phyloP scores from a whole-genome alignment of 108 stramenopile genomes.

The Discostella pseudostelligera region DNA sequence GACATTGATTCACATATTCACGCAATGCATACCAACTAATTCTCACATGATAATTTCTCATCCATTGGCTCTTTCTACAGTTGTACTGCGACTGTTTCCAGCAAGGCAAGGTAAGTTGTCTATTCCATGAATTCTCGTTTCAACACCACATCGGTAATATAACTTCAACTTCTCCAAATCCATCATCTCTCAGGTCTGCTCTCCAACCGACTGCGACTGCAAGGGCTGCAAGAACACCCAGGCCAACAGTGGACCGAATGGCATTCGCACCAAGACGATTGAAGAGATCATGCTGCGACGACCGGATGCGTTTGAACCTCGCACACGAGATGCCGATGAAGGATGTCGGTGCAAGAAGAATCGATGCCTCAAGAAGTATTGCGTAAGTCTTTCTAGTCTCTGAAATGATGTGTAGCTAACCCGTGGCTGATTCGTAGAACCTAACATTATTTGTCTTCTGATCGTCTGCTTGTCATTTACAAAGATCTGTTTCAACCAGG shows the following conservation, averaged over 20 bases:
- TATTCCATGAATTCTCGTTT: not conserved
- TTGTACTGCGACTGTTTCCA: constrained; percentile 79
- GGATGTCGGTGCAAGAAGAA: constrained; percentile 66
- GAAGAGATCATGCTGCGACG: constrained; percentile 40
- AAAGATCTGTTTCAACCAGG: constrained; percentile 14
- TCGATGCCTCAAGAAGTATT: constrained; percentile 37
- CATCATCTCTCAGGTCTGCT: constrained; percentile 33
- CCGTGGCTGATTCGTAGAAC: not conserved
- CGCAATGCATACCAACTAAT: no score
- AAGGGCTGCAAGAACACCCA: constrained; percentile 55
- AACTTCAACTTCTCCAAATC: not conserved
- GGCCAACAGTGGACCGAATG: constrained; percentile 31
- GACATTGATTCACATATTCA: not conserved
- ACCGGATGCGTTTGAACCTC: constrained; percentile 60
- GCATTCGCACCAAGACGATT: constrained; percentile 53
- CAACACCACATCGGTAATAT: not conserved
- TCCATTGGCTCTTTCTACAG: constrained; percentile 18
- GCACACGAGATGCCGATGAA: constrained; percentile 40
- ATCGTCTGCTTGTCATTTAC: not conserved
- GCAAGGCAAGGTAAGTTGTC: constrained; percentile 22
- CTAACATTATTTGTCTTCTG: not conserved
- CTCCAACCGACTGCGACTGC: constrained; percentile 50
- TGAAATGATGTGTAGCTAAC: not conserved
- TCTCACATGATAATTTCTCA: not conserved
- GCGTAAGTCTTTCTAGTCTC: not conserved